Evolutionary conservation across 768 basidiomycete species (phyloP).

Genomic region (Clavulina sp.): DNA sequence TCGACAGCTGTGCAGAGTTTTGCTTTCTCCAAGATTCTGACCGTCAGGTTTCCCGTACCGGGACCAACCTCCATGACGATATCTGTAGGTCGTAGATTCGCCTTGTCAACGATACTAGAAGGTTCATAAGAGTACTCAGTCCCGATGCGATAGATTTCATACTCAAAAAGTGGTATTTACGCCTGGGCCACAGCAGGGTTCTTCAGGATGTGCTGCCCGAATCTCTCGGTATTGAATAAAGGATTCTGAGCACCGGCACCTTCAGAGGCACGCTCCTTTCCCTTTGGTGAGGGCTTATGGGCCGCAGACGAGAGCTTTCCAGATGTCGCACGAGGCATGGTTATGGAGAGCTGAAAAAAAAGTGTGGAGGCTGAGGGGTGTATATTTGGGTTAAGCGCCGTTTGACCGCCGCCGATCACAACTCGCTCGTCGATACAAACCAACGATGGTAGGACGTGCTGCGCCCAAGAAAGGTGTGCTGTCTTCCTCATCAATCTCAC

Average conservation of each 20-base stretch:
- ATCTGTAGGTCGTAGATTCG: slow-evolving; percentile 83
- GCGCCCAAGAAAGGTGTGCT: slow-evolving; percentile 14
- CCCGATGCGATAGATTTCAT: neutral
- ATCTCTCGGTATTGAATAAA: slow-evolving; percentile 85
- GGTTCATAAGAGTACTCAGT: neutral
- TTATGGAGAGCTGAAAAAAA: neutral
- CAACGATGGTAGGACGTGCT: slow-evolving; percentile 7
- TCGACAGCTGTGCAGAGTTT: slow-evolving; percentile 89
- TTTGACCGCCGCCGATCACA: no score
- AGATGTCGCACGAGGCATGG: slow-evolving; percentile 67
- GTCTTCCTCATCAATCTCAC: neutral
- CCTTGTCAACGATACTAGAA: slow-evolving; percentile 30
- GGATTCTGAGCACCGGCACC: slow-evolving; percentile 47
- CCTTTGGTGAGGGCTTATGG: slow-evolving; percentile 44
- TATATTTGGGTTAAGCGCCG: no score
- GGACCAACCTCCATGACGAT: slow-evolving; percentile 95
- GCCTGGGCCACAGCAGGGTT: slow-evolving; percentile 82
- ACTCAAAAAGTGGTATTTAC: slow-evolving; percentile 29
- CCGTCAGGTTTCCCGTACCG: slow-evolving; percentile 91
- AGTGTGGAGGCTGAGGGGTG: no score
- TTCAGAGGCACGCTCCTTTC: slow-evolving; percentile 15
- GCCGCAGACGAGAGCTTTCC: slow-evolving; percentile 53
- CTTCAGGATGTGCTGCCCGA: slow-evolving; percentile 96
- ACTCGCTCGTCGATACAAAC: no score
- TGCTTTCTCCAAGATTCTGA: slow-evolving; percentile 81